Evolutionary conservation across 495 filamentous ascomycete species (phyloP), one percentile per base, ranked within the genome.

Genomic region (Trichocladium antarcticum): DNA sequence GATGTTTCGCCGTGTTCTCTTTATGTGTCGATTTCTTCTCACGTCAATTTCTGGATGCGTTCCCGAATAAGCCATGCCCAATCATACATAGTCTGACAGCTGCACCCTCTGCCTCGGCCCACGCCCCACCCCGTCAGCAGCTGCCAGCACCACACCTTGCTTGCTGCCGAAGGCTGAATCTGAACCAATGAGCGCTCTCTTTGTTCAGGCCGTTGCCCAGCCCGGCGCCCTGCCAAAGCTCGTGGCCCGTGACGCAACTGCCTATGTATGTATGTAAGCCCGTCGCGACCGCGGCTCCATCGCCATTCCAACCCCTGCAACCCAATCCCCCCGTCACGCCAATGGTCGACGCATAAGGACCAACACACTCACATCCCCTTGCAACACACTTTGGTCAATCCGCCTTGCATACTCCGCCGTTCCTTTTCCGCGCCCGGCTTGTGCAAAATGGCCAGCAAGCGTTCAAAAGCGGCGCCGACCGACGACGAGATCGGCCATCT

Each of bases 401-500:
- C 8, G 4, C 24, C 3, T 4, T 27, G 8, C 8, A 27, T 27
- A 27, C 8, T 27, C 4, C 3, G 24, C 8, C 24, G 4, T 27
- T 27, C 8, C 8, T 27, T 27, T 8, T 4, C 24, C 24, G 24
- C 24, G 8, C 24, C 34, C 49, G 35, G 21, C 16, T n/a, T 7
- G 8, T 1, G 15, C 59, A 59, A 21, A 28, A 74, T 73, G 70
- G 56, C 70, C 31, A 59, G 61, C 48, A 71, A 68, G 37, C 61
- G 60, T 31, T 43, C 70, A 15, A 72, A 72, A 57, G 61, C 64
- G 4, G 54, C 82, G 47, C 74, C 76, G 19, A 83, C 82, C 47
- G 83, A 81, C 57, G 86, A 93, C 56, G 87, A 93, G 63, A 74
- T 94, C 37, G 74, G 85, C 34, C 84, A 87, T 63, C 80, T 89